Evolutionary conservation across 169 alveolate genomes (phyloP).

Genomic region (Plasmodium gaboni): DNA sequence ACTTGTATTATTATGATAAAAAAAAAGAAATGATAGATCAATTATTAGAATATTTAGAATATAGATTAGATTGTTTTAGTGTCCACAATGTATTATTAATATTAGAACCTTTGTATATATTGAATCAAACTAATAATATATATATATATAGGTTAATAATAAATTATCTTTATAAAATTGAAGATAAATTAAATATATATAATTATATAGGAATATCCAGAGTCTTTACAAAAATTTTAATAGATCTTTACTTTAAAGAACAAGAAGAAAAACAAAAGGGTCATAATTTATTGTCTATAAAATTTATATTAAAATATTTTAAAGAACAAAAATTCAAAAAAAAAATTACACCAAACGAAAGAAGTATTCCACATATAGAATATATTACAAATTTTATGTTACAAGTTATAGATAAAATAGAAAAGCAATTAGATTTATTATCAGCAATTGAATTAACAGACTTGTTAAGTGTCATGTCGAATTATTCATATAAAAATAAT

Average conservation of each 20-base stretch:
- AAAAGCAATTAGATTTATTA: slow-evolving; percentile 39
- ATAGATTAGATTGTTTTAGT: slow-evolving; percentile 71
- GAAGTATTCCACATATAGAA: slow-evolving; percentile 44
- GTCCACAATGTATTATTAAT: slow-evolving; percentile 38
- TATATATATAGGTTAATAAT: slow-evolving; percentile 68
- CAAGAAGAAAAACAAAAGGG: neutral
- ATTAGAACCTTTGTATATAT: slow-evolving; percentile 56
- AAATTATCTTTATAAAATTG: slow-evolving; percentile 32
- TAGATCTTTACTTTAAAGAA: slow-evolving; percentile 40
- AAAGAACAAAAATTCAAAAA: slow-evolving; percentile 32
- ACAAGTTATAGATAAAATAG: slow-evolving; percentile 21
- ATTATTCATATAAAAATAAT: slow-evolving; percentile 43
- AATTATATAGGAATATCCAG: slow-evolving; percentile 69
- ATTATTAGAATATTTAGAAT: slow-evolving; percentile 34
- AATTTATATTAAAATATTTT: slow-evolving; percentile 31
- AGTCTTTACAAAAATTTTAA: slow-evolving; percentile 59
- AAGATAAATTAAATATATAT: slow-evolving; percentile 48
- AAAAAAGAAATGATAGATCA: slow-evolving; percentile 65
- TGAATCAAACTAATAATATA: slow-evolving; percentile 35
- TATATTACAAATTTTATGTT: slow-evolving; percentile 41
- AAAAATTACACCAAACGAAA: slow-evolving; percentile 38
- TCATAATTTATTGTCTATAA: neutral
- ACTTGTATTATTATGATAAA: slow-evolving; percentile 54
- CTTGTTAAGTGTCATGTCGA: slow-evolving; percentile 58
- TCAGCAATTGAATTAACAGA: slow-evolving; percentile 73